Base-by-base conservation (phyloP, 805 yeast species). In the Pichia pseudocactophila region DNA sequence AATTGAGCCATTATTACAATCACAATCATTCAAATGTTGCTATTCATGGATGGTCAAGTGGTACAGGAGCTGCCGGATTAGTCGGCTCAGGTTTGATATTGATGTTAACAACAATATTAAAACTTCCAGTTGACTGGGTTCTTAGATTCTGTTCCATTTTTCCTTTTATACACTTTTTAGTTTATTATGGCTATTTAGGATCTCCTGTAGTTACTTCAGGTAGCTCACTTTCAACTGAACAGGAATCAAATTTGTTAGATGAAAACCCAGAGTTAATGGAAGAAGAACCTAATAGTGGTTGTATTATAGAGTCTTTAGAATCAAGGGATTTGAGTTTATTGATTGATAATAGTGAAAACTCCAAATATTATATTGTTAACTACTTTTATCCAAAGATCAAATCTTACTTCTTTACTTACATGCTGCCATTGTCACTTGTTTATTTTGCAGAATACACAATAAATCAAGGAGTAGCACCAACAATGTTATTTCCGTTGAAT, bases 11-110 rank as follows among this genome's bases (percentile, higher is more conserved):
- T 56, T 81, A 68, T 52, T 87, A 78, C 58, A 71, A 68, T 16
- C 68, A 69, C 15, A 27, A 40, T 11, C 27, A 26, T 18, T n/a
- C 17, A 3, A 37, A 15, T 12, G 37, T 16, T 6, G 68, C 94
- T 4, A 65, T 90, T 36, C 77, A 80, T 39, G 97, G 95, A 0
- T 90, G 94, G 77, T 83, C 95, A 17, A 75, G 88, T 7, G 98
- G 98, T 1, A 90, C 97, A 0, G 97, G 98, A 3, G 95, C 87
- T 16, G 97, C 98, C 1, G 98, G 98, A 0, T 59, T 90, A 5
- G 71, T 76, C 16, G 98, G 97, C 0, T 77, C 89, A 42, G 84
- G 82, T 41, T 55, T 73, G 12, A 89, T 76, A 55, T 54, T 90
- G 71, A 50, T 82, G 1, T 47, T 85, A 52, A 90, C 97, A 0